Base-by-base conservation (phyloP, 1,139 yeast genomes). In the Arxiozyma slooffiae region DNA sequence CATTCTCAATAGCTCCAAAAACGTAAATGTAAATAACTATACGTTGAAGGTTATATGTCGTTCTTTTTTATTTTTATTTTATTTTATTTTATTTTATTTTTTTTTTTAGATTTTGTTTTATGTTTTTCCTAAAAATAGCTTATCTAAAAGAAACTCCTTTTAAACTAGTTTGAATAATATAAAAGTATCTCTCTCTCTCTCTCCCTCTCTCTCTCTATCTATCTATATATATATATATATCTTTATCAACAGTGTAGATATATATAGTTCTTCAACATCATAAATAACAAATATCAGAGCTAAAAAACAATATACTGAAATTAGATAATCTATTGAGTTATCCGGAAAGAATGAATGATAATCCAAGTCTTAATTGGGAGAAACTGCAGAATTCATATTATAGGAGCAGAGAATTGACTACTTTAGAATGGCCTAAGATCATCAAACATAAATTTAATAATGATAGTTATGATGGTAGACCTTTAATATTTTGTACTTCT, bases 301-400 rank as follows among this genome's bases (percentile, higher is more conserved):
- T n/a, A n/a, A n/a, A n/a, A n/a, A n/a, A n/a, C n/a, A n/a, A n/a
- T n/a, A n/a, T n/a, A n/a, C n/a, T n/a, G n/a, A n/a, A n/a, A n/a
- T n/a, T 30, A 11, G n/a, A 30, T n/a, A 30, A 14, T 30, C 14
- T 6, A 30, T 30, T 30, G 36, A 30, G 2, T 14, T 6, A 41
- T 7, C 37, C 7, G 38, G 17, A 36, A 14, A n/a, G 18, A n/a
- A 50, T 38, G 51, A 51, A n/a, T n/a, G n/a, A n/a, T 48, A 75
- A 73, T 58, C 80, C 80, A 8, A 74, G 78, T 56, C 62, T 73
- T 49, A 72, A 73, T 48, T 82, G 89, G 89, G 87, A 82, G 63
- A 71, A 77, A 57, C 71, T 82, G 36, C 78, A 74, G 49, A 79
- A 81, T 61, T 83, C 80, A 4, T 82, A 75, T 60, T 85, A 84